Base-by-base conservation (phyloP, 768 basidiomycete genomes). In the Symmetrospora coprosmae region DNA sequence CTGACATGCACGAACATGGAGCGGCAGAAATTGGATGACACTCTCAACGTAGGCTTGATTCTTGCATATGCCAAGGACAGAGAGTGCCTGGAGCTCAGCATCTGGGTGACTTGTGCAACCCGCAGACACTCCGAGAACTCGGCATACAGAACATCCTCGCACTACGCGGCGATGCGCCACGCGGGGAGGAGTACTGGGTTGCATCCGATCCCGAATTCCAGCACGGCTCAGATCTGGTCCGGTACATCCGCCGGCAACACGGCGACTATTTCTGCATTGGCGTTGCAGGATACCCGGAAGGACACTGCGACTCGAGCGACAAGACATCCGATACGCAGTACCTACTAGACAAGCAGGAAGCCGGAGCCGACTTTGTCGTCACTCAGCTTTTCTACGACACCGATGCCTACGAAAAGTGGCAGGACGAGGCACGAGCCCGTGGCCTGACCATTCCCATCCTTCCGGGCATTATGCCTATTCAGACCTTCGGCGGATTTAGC, bases 1-100 rank as follows among this genome's bases (percentile, higher is more conserved):
- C 74, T 99, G 66, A 97, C 92, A 43, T 97, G 94, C 71, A 97
- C 94, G 49, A 94, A 92, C 74, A 94, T 99, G 89, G 88, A 89
- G n/a, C 78, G 79, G 69, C 84, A 86, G 72, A 96, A 97, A 71
- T 85, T 99, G 21, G 90, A 94, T 74, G 81, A 83, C 68, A 90
- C 92, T 31, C 75, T 99, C 43, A 74, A 78, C 71, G 92, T 96
- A 69, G 66, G 85, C 75, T 13, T 37, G 6, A 25, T 33, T 27
- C 37, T 33, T 46, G 11, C 39, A 19, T 37, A n/a, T n/a, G 14
- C 23, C 21, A 4, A 47, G 33, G 45, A 16, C 19, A 4, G 21
- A 47, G 9, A 25, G n/a, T 53, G 7, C 39, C 51, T 49, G 46
- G n/a, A n/a, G n/a, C n/a, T n/a, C n/a, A n/a, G n/a, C n/a, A n/a